phyloP scores from a whole-genome alignment of 306 rosid species.

The Neltuma alba region DNA sequence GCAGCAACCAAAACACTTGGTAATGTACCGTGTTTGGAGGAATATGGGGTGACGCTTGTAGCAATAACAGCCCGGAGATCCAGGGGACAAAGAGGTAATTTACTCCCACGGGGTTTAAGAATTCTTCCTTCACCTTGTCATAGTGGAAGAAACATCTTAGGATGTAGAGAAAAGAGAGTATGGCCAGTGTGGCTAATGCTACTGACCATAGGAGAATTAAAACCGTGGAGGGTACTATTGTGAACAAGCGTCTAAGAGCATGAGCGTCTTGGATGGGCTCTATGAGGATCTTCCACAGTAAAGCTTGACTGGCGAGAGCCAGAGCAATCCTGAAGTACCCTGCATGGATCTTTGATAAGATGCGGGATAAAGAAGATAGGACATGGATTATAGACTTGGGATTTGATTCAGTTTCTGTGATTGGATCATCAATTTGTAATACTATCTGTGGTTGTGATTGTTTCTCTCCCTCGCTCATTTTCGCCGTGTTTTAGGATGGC shows the following conservation, averaged over 20 bases:
- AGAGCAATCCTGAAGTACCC: conserved; percentile 62
- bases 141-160: conserved; percentile 54
- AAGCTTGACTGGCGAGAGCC: conserved; percentile 56
- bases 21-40: conserved; percentile 21
- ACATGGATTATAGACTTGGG: background rate
- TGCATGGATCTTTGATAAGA: conserved; percentile 54
- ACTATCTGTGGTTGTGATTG: conserved; percentile 16
- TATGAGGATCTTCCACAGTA: conserved; percentile 52
- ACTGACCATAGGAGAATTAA: conserved; percentile 47
- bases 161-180: conserved; percentile 50
- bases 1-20: conserved; percentile 51
- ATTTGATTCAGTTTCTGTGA: conserved; percentile 14
- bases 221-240: conserved; percentile 42
- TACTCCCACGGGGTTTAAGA: conserved; percentile 48
- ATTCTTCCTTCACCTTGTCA: conserved; percentile 48
- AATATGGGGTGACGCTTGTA: conserved; percentile 54
- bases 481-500: background rate
- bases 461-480: conserved; percentile 29
- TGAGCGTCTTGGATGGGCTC: conserved; percentile 44
- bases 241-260: conserved; percentile 38
- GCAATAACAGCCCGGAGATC: conserved; percentile 59
- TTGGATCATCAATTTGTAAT: conserved; percentile 24
- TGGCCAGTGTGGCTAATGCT: conserved; percentile 36
- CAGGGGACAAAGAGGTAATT: conserved; percentile 64
- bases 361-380: conserved; percentile 14